These are phyloP conservation scores for Pseudoturritis turrita DNA, from an alignment of 345 rosid species.

Conservation along the genomic window DNA sequence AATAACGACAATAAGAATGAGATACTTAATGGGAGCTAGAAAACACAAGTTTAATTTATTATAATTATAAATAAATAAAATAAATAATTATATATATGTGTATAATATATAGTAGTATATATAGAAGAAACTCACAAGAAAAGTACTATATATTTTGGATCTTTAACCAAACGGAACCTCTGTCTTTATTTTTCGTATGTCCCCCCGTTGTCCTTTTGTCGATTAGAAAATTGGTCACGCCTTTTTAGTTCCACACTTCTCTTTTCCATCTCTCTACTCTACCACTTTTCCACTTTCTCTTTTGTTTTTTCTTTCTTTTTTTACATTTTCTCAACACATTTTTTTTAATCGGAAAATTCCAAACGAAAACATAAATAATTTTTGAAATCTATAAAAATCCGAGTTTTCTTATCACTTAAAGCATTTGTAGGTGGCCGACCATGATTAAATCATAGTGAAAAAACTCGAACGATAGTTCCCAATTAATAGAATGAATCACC, in stretches of 20 bases:
- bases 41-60: not conserved
- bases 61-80: not conserved
- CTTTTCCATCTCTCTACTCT: not conserved
- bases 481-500: too few species aligned
- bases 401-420: too few species aligned
- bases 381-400: too few species aligned
- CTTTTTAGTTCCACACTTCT: slow-evolving; percentile 14
- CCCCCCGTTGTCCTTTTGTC: slow-evolving; percentile 16
- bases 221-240: slow-evolving; percentile 21
- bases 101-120: not conserved
- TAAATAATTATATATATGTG: not conserved
- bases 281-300: not conserved
- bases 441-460: too few species aligned
- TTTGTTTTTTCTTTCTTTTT: not conserved
- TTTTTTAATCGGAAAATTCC: too few species aligned
- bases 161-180: slow-evolving; percentile 29
- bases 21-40: not conserved
- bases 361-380: too few species aligned
- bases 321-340: not conserved
- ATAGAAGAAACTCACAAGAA: slow-evolving; percentile 13
- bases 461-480: too few species aligned
- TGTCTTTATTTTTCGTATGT: slow-evolving; percentile 11
- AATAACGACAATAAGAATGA: slow-evolving; percentile 2
- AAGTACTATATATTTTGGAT: slow-evolving; percentile 8
- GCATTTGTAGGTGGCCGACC: too few species aligned